phyloP scores from a whole-genome alignment of 1,284 basidiomycete genomes.

The Boletus semigastroideus region DNA sequence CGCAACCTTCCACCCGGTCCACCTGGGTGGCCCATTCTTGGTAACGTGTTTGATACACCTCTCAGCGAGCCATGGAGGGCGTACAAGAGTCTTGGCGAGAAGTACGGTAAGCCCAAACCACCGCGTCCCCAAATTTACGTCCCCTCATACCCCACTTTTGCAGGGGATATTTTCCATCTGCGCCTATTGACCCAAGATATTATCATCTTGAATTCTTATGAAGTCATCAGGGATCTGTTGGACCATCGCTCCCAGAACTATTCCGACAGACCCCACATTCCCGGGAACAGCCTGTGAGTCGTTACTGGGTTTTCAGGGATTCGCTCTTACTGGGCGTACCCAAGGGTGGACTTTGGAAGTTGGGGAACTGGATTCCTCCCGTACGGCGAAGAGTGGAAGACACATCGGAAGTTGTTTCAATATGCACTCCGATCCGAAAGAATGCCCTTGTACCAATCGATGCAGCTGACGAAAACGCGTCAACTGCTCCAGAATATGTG shows the following conservation, averaged over 20 bases:
- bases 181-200: constrained; percentile 3
- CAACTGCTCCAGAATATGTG: constrained; percentile 3
- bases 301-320: no score
- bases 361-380: constrained; percentile 5
- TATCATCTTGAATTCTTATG: constrained; percentile 7
- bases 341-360: constrained; percentile 3
- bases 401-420: constrained; percentile 8
- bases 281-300: background rate
- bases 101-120: constrained; percentile 1
- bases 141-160: background rate
- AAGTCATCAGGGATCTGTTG: constrained; percentile 2
- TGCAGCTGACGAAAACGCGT: constrained; percentile 1
- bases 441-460: background rate
- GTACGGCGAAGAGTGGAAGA: constrained; percentile 6
- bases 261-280: constrained; percentile 6
- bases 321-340: background rate
- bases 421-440: constrained; percentile 3
- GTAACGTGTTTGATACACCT: constrained; percentile 7
- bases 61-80: constrained; percentile 2
- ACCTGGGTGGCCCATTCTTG: constrained; percentile 2
- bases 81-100: constrained; percentile 5
- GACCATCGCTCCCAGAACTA: constrained; percentile 8
- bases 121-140: background rate
- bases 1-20: constrained; percentile 5
- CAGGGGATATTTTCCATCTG: constrained; percentile 5